Base-by-base conservation (phyloP, 345 rosid species). In the Carallia brachiata region DNA sequence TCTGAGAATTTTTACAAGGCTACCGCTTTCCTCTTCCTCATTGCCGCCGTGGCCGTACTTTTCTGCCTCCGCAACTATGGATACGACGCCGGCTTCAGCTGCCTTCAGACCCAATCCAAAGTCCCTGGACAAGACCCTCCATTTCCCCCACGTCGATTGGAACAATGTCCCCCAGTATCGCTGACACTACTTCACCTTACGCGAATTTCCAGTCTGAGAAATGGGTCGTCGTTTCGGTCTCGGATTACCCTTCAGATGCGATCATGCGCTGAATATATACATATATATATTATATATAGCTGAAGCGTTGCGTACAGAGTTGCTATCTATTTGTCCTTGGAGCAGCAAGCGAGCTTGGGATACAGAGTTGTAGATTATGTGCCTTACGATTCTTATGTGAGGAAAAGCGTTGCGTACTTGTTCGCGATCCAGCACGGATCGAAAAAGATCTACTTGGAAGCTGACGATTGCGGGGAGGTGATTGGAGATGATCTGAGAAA, bases 341-440 rank as follows among this genome's bases (percentile, higher is more conserved):
- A 92, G 68, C 87, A 81, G 74, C 99, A 92, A 78, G 97, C 97
- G 23, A 84, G 68, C 48, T 75, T 95, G 79, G 94, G 92, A 60
- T 95, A 80, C 72, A 84, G 91, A n/a, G 84, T 92, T 36, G 70
- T 86, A 58, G 91, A 88, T 78, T 90, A 72, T 78, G 72, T 95
- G 85, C 97, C 99, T 27, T 92, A 85, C 63, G 89, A 86, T 76
- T 90, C 98, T n/a, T 88, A 78, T 62, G 89, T 95, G 59, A 79
- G 98, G 80, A 95, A 95, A 73, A 90, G 74, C 66, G 90, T 89
- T 2, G 99, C 97, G 66, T 95, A 95, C 70, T 80, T 95, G 82
- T 95, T 92, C 36, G 99, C 99, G 3, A 88, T 95, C 67, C 99
- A 95, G 67, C 97, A 95, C 12, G 99, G 98, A 52, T 98, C 96